Evolutionary conservation across 2,329 filamentous ascomycete genomes (phyloP), one percentile per base, ranked within the genome.

Genomic region (Cephalotrichum gorgonifer): DNA sequence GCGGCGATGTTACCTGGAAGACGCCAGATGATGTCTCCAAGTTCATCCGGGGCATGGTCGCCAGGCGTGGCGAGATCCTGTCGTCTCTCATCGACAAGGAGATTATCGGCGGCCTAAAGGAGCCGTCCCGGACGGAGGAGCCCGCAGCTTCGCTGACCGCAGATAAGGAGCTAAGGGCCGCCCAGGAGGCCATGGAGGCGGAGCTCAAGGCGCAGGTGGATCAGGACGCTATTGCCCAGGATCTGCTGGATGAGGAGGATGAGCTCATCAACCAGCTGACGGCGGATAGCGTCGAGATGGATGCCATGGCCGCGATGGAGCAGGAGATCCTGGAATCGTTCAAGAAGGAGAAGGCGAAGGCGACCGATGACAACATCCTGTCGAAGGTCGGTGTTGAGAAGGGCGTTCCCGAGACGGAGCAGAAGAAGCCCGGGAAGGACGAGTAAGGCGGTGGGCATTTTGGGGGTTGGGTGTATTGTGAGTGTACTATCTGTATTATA

Each of bases 1-100:
- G 67, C 17, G 87, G 87, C 25, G 60, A 69, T 5, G 72, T 86
- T n/a, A 74, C 81, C 3, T 94, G 80, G 80, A 28, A 63, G 27
- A 80, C 71, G 22, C 66, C 71, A 1, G 51, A 59, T 2, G 70
- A 76, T 33, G 60, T 74, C n/a, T 52, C 52, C 27, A 57, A 57
- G 6, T 71, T 68, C 57, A 69, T 74, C 55, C 48, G 52, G 20
- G 23, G 30, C 23, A 49, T 49, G 41, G 9, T 26, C n/a, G 20
- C 28, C 12, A 30, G 17, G 28, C 33, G 42, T 14, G 42, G 20
- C 27, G 28, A 44, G 26, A 39, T 38, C 22, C 41, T 49, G 11
- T 35, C 47, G 8, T 48, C 46, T 11, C 46, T 48, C 30, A 44
- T 49, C 47, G 41, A 49, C 41, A 22, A 27, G 39, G 28, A 49